Evolutionary conservation across 179 eudicot species (phyloP).

Genomic region (Sideroxylon spinosum): DNA sequence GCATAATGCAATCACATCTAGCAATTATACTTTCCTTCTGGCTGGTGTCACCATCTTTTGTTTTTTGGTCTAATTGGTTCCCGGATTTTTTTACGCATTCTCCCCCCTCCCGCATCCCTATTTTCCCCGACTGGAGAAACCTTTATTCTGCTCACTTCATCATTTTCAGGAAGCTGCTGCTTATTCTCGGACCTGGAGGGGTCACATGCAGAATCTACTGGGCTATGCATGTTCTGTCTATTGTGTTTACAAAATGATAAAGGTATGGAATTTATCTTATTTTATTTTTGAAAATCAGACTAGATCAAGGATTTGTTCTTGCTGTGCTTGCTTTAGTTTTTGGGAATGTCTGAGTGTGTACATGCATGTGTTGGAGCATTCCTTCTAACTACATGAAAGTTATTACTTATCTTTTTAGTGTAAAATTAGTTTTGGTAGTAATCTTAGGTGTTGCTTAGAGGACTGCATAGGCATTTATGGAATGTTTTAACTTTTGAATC

Average conservation of each 20-base stretch:
- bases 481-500: too few relatives aligned
- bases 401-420: too few relatives aligned
- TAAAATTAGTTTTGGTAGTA: neutral
- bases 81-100: neutral
- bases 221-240: constrained; percentile 95
- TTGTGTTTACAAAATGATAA: constrained; percentile 96
- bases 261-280: constrained; percentile 36
- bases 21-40: neutral
- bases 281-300: constrained; percentile 1
- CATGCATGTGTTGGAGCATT: neutral
- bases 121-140: neutral
- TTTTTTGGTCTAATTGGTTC: neutral
- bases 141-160: neutral
- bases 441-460: neutral
- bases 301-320: neutral
- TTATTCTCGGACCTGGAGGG: constrained; percentile 96
- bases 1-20: neutral
- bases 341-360: neutral
- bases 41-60: neutral
- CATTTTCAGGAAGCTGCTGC: constrained; percentile 88
- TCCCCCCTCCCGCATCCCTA: neutral
- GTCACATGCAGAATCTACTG: constrained; percentile 92
- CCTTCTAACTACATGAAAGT: neutral
- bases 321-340: neutral
- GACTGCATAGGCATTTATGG: too few relatives aligned